Evolutionary conservation across 2,329 filamentous ascomycete genomes (phyloP), one percentile per base, ranked within the genome.

Genomic region (Xylariaceae sp.): DNA sequence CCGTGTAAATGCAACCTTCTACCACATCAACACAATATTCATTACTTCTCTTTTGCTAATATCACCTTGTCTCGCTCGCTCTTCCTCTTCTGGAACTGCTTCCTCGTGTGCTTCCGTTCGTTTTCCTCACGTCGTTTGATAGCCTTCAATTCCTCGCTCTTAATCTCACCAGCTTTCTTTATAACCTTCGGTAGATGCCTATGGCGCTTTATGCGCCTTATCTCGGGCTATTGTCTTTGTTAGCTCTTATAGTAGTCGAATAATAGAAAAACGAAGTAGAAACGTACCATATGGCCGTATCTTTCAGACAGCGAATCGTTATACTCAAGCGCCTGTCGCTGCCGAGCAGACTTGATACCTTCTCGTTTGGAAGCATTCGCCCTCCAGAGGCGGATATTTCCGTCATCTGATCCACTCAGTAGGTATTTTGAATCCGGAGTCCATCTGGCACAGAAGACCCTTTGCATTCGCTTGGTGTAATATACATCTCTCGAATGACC

Each of bases 391-490:
- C 93, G 82, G 49, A 92, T 82, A 71, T 97, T 96, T 61, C 95
- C 95, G 71, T 98, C 95, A 71, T 98, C 95, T 14, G 89, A 95
- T 43, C 93, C 95, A 4, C 89, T 92, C 45, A 99, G 82, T 20
- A 99, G 77, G 72, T 96, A 99, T 67, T 90, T 90, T 63, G 89
- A 88, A 73, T 99, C 95, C 5, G 92, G 90, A 0, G 92, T 95
- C 82, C 90, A 98, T 59, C 84, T 85, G 46, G 87, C 87, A 9
- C 53, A 62, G 48, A 67, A 68, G 7, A 97, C 92, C 65, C 93
- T 85, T 78, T 98, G 93, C 93, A 97, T 97, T 61, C 95, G 87
- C 77, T 97, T 96, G 18, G 95, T 98, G 78, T 98, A 93, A 76
- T 98, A 99, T 47, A 97, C 87, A 70, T 99, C 95, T 65, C 93